Base-by-base conservation (phyloP, 2,329 filamentous ascomycete species). In the Pseudogymnoascus pannorum region DNA sequence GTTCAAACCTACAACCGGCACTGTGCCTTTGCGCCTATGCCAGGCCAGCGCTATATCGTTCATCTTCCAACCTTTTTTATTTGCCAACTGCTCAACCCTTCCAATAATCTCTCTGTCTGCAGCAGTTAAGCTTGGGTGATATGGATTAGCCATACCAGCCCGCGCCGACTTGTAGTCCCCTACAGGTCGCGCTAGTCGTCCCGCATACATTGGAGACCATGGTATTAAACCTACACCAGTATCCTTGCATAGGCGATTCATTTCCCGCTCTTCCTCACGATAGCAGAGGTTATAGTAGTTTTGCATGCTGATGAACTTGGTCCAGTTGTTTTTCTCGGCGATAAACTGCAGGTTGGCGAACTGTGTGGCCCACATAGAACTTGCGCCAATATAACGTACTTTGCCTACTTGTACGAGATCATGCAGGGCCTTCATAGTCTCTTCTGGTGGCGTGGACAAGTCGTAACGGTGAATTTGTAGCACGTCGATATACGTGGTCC, bases 381-480 rank as follows among this genome's bases (percentile, higher is more conserved):
- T 76, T n/a, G 78, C 75, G 1, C 81, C 81, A 18, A 83, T 78
- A 65, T 83, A 83, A 1, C 79, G 73, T 0, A 85, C 82, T 68
- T 82, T 83, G 0, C 84, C 84, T 51, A 29, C n/a, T n/a, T n/a
- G n/a, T n/a, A n/a, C n/a, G n/a, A n/a, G n/a, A n/a, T 38, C 9
- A n/a, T 38, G 8, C 8, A 38, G n/a, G 8, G 35, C 78, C 66
- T 77, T 79, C 59, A 87, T 84, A 42, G 84, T 82, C 73, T 87
- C 84, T 72, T 82, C 82, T 78, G 85, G 84, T 3, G 82, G 81
- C 2, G 82, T 84, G 60, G 76, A 77, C 18, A 74, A 73, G 65
- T 87, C 84, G 14, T 81, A 80, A 24, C 84, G 77, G 72, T 87
- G 84, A 4, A 84, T 83, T 60, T 86, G 82, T 38, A 87, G 79